Base-by-base conservation (phyloP, 2,329 filamentous ascomycete genomes). In the Lachnellula occidentalis region DNA sequence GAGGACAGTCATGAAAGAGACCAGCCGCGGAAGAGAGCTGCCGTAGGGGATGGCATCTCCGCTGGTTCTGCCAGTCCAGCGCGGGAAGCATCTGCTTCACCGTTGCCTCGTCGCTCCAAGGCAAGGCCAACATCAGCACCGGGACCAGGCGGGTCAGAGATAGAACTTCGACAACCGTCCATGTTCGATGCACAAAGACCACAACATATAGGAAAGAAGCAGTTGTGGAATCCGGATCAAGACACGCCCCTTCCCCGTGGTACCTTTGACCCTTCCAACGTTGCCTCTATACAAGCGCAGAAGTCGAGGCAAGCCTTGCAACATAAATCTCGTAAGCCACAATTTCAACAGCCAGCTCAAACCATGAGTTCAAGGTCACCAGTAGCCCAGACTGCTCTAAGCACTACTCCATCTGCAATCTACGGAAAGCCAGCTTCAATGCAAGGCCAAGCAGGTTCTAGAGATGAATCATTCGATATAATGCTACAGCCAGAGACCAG, bases 401-500 rank as follows among this genome's bases (percentile, higher is more conserved):
- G 14, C 19, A 43, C 17, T 21, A 43, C n/a, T 17, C 19, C 19
- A 5, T 43, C 19, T 14, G 41, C 41, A 43, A 19, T 43, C 2
- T 43, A 19, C 41, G 17, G 17, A 19, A 22, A 17, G 21, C 7
- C 22, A 9, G 22, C 24, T n/a, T 27, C 22, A 19, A 17, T 15
- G 4, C 31, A 34, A 12, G 14, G 45, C 45, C 31, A 27, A 31
- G 19, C 22, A 43, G 41, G 4, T 8, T 24, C 31, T 15, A 21
- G 34, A 51, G 42, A 45, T 2, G 31, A 36, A 2, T 21, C 24
- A 5, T 34, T 48, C 17, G 34, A 48, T 19, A 58, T 59, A n/a
- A 56, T 57, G 24, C 39, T 45, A 12, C 80, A 90, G 61, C 83
- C 80, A 0, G 79, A 85, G 49, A 88, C 51, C 11, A 36, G 83